Evolutionary conservation across 1,139 yeast genomes (phyloP).

Genomic region (Yamadazyma buinensis): DNA sequence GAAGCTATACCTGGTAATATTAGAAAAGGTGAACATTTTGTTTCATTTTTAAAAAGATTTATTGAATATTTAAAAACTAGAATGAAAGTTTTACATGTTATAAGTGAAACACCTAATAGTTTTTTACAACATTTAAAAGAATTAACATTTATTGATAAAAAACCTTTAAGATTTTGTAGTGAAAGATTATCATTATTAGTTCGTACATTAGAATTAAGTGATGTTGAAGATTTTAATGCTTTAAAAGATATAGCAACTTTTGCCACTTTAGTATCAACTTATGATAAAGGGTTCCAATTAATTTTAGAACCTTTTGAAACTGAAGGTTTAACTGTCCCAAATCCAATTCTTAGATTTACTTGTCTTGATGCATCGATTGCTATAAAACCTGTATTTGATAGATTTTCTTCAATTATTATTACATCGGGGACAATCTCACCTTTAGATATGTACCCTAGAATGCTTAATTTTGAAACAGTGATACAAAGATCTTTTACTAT

Average conservation of each 20-base stretch:
- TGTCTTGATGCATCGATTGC: slow-evolving; percentile 98
- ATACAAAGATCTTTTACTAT: slow-evolving; percentile 92
- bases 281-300: slow-evolving; percentile 87
- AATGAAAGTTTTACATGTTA: slow-evolving; percentile 95
- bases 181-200: slow-evolving; percentile 86
- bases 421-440: slow-evolving; percentile 99
- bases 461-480: slow-evolving; percentile 92
- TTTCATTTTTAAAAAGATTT: slow-evolving; percentile 85
- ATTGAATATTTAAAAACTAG: slow-evolving; percentile 93
- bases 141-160: slow-evolving; percentile 84
- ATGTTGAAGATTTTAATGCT: slow-evolving; percentile 89
- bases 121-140: slow-evolving; percentile 91
- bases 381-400: slow-evolving; percentile 91
- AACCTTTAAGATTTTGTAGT: slow-evolving; percentile 88
- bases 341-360: slow-evolving; percentile 91
- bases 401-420: slow-evolving; percentile 89
- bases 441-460: slow-evolving; percentile 96
- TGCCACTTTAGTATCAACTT: slow-evolving; percentile 93
- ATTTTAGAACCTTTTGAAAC: slow-evolving; percentile 95
- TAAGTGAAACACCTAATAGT: slow-evolving; percentile 93
- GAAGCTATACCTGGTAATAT: slow-evolving; percentile 98
- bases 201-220: slow-evolving; percentile 79
- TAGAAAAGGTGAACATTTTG: slow-evolving; percentile 93
- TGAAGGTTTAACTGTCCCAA: slow-evolving; percentile 96
- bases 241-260: slow-evolving; percentile 94